Conservation (phyloP, 140 eudicot species). For the Bidens hawaiensis region DNA sequence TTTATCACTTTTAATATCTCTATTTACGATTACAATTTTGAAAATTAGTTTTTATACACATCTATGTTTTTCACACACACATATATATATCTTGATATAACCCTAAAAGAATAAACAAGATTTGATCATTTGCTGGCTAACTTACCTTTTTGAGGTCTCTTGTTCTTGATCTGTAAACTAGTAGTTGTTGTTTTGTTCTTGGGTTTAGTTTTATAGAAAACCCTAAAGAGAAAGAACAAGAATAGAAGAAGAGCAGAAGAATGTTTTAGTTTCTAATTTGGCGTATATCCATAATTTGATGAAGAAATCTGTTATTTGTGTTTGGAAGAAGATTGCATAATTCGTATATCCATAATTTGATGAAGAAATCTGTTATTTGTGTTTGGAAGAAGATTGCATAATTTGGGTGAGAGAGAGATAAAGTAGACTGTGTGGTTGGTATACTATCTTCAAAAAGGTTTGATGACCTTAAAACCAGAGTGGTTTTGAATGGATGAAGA, state of each 20-base stretch:
- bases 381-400: conserved; percentile 14
- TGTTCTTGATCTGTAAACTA: conserved; percentile 29
- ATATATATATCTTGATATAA: conserved; percentile 9
- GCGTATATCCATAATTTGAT: conserved; percentile 24
- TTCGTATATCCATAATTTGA: conserved; percentile 10
- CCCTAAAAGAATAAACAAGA: conserved; percentile 16
- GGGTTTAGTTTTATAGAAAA: conserved; percentile 14
- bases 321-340: conserved; percentile 8
- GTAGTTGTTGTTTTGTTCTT: not conserved
- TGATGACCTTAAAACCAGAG: conserved; percentile 23
- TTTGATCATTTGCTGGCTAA: not conserved
- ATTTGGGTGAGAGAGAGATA: not conserved
- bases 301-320: conserved; percentile 29
- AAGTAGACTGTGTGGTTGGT: conserved; percentile 26
- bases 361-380: conserved; percentile 25
- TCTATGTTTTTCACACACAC: too few relatives aligned
- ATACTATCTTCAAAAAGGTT: conserved; percentile 19
- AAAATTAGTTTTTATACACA: too few relatives aligned
- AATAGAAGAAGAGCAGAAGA: conserved; percentile 19
- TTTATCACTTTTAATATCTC: too few relatives aligned
- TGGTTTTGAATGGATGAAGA: conserved; percentile 12
- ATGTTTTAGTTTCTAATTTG: conserved; percentile 38
- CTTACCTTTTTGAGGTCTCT: conserved; percentile 17
- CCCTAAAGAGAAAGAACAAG: conserved; percentile 24
- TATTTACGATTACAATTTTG: too few relatives aligned